Percentiles rank a stretch among this genome's conserved stretches.
These are phyloP conservation scores for Leishmania martiniquensis DNA, from an alignment of 208 protist species.

Conservation along the genomic window DNA sequence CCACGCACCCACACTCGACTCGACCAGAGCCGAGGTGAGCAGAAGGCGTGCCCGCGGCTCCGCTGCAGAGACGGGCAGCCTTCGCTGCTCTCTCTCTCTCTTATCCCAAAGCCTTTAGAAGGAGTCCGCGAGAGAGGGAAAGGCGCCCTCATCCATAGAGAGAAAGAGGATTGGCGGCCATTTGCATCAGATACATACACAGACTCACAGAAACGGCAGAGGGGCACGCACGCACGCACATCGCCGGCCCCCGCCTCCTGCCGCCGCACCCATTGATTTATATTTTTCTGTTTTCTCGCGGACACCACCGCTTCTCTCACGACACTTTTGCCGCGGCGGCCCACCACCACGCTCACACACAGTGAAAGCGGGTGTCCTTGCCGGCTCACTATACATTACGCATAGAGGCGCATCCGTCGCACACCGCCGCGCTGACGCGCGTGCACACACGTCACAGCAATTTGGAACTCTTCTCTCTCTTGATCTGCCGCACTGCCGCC, in stretches of 20 bases:
- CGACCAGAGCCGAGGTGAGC: not conserved
- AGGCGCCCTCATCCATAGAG: too few relatives aligned
- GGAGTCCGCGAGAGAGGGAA: not conserved
- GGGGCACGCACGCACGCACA: not conserved
- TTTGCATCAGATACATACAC: not conserved
- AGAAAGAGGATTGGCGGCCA: too few relatives aligned
- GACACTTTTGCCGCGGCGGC: too few relatives aligned
- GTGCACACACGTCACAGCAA: not conserved
- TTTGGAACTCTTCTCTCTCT: not conserved
- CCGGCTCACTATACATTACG: too few relatives aligned
- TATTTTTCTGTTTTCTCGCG: too few relatives aligned
- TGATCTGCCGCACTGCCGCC: not conserved
- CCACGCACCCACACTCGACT: not conserved
- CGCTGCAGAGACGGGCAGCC: not conserved
- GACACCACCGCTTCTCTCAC: too few relatives aligned
- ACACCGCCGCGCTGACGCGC: not conserved
- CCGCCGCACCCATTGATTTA: too few relatives aligned
- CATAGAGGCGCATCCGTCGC: too few relatives aligned
- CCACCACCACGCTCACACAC: too few relatives aligned
- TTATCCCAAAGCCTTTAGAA: not conserved
- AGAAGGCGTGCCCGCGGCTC: not conserved
- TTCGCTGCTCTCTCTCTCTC: not conserved
- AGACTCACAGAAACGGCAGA: slow-evolving; percentile 1
- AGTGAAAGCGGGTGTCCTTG: too few relatives aligned
- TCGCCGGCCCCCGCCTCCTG: not conserved